Conservation (phyloP, 495 filamentous ascomycete species). For the Collariella sp. region DNA sequence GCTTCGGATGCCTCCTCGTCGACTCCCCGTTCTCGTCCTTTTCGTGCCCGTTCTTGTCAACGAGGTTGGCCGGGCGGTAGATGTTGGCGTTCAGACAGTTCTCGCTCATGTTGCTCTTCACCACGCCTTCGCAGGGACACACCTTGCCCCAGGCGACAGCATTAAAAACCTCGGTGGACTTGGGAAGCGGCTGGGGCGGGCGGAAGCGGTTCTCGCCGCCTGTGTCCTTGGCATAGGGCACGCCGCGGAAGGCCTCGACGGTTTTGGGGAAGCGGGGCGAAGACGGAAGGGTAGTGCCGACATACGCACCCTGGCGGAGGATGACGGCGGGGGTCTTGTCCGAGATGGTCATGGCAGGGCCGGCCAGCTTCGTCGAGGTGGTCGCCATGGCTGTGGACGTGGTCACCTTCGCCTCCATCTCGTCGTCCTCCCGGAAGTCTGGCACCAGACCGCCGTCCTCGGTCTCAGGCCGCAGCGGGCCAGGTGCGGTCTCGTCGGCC, state of each 20-base stretch:
- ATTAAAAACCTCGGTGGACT: constrained; percentile 26
- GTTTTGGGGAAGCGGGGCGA: constrained; percentile 35
- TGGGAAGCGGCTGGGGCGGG: constrained; percentile 37
- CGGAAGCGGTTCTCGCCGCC: constrained; percentile 49
- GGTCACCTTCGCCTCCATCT: neutral
- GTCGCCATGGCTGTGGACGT: neutral
- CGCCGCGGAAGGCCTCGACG: constrained; percentile 50
- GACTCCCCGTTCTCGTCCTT: neutral
- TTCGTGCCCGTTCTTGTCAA: constrained; percentile 13
- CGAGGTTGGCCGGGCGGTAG: constrained; percentile 32
- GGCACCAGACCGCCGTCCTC: neutral
- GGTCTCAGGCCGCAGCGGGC: neutral
- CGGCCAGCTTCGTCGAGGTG: neutral
- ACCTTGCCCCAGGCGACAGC: constrained; percentile 37
- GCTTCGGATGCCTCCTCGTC: constrained; percentile 24
- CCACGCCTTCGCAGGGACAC: constrained; percentile 31
- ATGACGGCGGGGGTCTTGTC: constrained; percentile 33
- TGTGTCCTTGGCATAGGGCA: constrained; percentile 52
- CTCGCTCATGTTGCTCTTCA: constrained; percentile 32
- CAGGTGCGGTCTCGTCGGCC: no score
- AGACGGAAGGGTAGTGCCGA: constrained; percentile 39
- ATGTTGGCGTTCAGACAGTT: constrained; percentile 47
- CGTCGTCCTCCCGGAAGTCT: neutral
- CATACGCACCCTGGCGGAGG: constrained; percentile 47
- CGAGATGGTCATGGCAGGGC: neutral